These are phyloP conservation scores for Teunomyces atbi DNA, from an alignment of 805 yeast genomes.

Conservation along the genomic window DNA sequence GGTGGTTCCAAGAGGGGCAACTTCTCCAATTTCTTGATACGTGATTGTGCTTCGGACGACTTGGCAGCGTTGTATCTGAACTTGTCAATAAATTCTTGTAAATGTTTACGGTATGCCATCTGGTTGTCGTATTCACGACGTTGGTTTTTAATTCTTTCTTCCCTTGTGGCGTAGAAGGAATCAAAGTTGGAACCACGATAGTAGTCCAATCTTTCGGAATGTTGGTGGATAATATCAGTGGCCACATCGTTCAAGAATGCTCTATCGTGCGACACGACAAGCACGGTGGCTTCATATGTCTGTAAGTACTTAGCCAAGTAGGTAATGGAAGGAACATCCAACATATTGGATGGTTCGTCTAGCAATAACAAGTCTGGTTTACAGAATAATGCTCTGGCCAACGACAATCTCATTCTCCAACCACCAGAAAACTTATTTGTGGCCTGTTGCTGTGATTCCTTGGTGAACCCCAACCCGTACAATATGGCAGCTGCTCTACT, in stretches of 20 bases:
- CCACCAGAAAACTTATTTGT: constrained; percentile 98
- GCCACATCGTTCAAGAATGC: constrained; percentile 97
- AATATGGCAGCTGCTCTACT: constrained; percentile 93
- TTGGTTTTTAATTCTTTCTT: constrained; percentile 91
- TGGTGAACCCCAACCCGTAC: constrained; percentile 90
- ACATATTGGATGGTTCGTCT: constrained; percentile 99
- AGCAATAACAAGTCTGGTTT: constrained; percentile 88
- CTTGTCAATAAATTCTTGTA: constrained; percentile 93
- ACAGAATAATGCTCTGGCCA: constrained; percentile 97
- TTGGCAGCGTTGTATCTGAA: constrained; percentile 97
- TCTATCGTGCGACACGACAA: constrained; percentile 97
- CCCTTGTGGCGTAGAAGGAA: constrained; percentile 86
- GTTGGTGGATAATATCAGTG: constrained; percentile 97
- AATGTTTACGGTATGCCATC: constrained; percentile 91
- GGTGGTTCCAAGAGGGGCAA: constrained; percentile 92
- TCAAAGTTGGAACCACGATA: constrained; percentile 94
- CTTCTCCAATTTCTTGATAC: constrained; percentile 95
- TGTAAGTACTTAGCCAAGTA: constrained; percentile 87
- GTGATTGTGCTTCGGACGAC: constrained; percentile 95
- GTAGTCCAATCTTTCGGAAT: constrained; percentile 93
- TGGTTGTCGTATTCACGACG: constrained; percentile 95
- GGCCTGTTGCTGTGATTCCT: constrained; percentile 76
- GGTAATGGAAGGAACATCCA: constrained; percentile 99
- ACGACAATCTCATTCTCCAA: constrained; percentile 99
- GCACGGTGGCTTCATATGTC: constrained; percentile 85